Conservation (phyloP, 2,329 filamentous ascomycete species). For the Colletotrichum tamarilloi region DNA sequence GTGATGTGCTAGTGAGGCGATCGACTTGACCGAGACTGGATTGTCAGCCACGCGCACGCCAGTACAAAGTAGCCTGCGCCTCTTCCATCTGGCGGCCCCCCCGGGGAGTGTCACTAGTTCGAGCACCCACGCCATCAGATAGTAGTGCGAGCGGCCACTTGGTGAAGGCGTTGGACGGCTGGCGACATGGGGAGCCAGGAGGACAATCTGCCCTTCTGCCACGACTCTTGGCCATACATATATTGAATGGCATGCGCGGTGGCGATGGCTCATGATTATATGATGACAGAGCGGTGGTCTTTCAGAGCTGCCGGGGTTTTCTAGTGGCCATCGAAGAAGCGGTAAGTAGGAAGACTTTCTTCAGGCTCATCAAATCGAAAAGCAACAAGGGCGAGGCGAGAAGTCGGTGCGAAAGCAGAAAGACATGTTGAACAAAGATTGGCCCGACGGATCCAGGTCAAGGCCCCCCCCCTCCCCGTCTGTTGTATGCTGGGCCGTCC, state of each 20-base stretch:
- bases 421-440: neutral
- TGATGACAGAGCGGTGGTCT: neutral
- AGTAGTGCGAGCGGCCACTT: neutral
- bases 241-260: neutral
- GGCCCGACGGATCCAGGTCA: neutral
- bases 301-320: neutral
- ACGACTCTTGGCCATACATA: neutral
- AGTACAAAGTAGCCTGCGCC: neutral
- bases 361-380: neutral
- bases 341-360: neutral
- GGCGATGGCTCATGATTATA: neutral
- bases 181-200: neutral
- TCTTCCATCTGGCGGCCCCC: neutral
- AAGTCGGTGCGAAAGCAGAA: neutral
- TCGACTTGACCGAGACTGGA: constrained; percentile 22
- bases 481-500: constrained; percentile 6
- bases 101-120: constrained; percentile 1
- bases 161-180: neutral
- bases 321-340: neutral
- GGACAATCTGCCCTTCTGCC: neutral
- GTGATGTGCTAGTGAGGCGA: constrained; percentile 10
- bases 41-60: constrained; percentile 21
- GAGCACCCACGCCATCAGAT: neutral
- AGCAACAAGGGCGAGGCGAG: neutral
- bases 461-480: neutral